Conservation (phyloP, 148 eudicot species). For the Dianthus caryophyllus region DNA sequence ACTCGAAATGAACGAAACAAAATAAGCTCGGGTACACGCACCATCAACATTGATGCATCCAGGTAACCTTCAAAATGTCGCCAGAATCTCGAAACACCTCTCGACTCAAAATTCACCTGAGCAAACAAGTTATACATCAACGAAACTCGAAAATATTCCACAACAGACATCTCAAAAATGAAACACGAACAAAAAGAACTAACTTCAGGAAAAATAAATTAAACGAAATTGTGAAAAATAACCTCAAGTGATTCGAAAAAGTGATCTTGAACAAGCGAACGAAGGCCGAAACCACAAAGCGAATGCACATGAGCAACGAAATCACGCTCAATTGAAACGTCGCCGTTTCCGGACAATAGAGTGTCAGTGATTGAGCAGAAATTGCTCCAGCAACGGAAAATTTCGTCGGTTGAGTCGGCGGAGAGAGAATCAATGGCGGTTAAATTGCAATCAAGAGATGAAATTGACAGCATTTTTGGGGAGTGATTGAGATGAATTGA, state of each 20-base stretch:
- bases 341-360: constrained; percentile 38
- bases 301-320: constrained; percentile 38
- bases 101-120: constrained; percentile 64
- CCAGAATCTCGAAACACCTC: constrained; percentile 78
- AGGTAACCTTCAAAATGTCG: constrained; percentile 56
- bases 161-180: too few species aligned
- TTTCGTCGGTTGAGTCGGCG: constrained; percentile 40
- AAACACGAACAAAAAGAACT: background rate
- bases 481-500: background rate
- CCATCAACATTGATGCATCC: constrained; percentile 33
- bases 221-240: background rate
- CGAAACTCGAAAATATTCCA: background rate
- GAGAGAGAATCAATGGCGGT: constrained; percentile 45
- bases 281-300: constrained; percentile 53
- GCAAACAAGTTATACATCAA: background rate
- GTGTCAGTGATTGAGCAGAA: constrained; percentile 55
- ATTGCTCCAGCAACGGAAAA: constrained; percentile 52
- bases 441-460: constrained; percentile 39
- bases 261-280: constrained; percentile 53
- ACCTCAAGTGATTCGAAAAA: constrained; percentile 69
- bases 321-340: constrained; percentile 35
- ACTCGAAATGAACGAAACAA: background rate
- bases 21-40: constrained; percentile 33
- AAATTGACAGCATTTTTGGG: constrained; percentile 21
- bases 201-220: background rate